phyloP scores from a whole-genome alignment of 2,329 filamentous ascomycete species.

The Phoma herbarum region DNA sequence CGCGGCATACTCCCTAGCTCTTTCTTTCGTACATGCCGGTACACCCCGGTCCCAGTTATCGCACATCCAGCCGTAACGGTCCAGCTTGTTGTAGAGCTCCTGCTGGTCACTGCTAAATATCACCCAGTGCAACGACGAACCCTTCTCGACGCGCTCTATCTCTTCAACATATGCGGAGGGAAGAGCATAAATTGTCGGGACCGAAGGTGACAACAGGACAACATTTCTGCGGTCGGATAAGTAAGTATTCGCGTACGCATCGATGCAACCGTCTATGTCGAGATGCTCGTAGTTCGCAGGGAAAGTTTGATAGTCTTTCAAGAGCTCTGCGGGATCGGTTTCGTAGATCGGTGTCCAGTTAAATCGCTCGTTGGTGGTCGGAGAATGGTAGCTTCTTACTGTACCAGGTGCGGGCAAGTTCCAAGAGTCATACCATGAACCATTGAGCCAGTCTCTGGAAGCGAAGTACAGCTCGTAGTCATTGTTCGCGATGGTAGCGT shows the following conservation, averaged over 20 bases:
- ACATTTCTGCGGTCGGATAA: neutral
- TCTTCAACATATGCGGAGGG: too few relatives aligned
- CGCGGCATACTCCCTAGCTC: neutral
- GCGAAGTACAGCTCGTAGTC: neutral
- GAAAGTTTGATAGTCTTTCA: neutral
- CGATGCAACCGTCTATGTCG: neutral
- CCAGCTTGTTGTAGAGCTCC: neutral
- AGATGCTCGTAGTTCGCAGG: neutral
- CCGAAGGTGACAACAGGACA: neutral
- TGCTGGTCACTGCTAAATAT: neutral
- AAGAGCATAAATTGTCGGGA: too few relatives aligned
- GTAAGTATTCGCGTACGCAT: neutral
- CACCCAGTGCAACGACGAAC: too few relatives aligned
- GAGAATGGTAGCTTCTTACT: too few relatives aligned
- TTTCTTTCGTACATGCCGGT: neutral
- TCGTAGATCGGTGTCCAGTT: too few relatives aligned
- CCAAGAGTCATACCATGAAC: neutral
- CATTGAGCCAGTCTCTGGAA: neutral
- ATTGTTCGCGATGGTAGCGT: neutral
- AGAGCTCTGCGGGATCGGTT: neutral
- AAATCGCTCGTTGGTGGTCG: too few relatives aligned
- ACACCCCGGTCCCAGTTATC: too few relatives aligned
- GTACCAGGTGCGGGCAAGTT: neutral
- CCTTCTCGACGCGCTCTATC: too few relatives aligned
- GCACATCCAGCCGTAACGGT: neutral